Conservation (phyloP, 352 stramenopile genomes). For the Globisporangium apiculatum region DNA sequence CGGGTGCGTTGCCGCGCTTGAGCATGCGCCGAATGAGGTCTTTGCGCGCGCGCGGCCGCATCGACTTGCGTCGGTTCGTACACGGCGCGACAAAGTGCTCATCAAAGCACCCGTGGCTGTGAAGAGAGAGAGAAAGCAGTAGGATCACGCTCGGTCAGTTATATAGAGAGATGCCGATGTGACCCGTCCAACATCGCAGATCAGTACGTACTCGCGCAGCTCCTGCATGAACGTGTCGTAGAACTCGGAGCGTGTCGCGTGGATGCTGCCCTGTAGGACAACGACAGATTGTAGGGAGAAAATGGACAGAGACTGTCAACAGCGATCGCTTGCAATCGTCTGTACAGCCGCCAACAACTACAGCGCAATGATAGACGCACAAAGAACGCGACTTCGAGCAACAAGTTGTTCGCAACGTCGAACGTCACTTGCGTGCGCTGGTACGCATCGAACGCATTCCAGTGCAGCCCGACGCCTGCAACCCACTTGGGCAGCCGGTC, state of each 20-base stretch:
- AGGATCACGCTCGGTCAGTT: not conserved
- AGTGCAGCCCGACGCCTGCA: conserved; percentile 15
- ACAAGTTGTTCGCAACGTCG: conserved; percentile 41
- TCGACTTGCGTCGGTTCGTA: conserved; percentile 29
- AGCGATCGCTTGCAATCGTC: too few relatives aligned
- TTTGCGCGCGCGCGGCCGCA: conserved; percentile 15
- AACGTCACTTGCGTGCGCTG: conserved; percentile 58
- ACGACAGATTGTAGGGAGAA: not conserved
- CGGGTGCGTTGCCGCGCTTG: conserved; percentile 29
- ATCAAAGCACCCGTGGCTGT: conserved; percentile 48
- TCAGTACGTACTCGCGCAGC: conserved; percentile 28
- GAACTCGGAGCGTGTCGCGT: conserved; percentile 22
- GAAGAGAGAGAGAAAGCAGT: not conserved
- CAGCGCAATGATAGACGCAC: conserved; percentile 14
- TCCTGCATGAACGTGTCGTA: conserved; percentile 34
- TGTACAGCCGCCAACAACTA: too few relatives aligned
- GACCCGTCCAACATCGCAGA: not conserved
- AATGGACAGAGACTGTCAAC: too few relatives aligned
- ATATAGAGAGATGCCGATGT: not conserved
- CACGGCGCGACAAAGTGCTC: conserved; percentile 32
- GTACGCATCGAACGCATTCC: conserved; percentile 26
- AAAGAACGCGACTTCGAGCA: conserved; percentile 53
- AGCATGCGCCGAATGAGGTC: conserved; percentile 23
- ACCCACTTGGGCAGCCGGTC: conserved; percentile 6
- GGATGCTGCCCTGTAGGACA: conserved; percentile 23